Base-by-base conservation (phyloP, 257 asterid species). In the Penstemon newberryi region DNA sequence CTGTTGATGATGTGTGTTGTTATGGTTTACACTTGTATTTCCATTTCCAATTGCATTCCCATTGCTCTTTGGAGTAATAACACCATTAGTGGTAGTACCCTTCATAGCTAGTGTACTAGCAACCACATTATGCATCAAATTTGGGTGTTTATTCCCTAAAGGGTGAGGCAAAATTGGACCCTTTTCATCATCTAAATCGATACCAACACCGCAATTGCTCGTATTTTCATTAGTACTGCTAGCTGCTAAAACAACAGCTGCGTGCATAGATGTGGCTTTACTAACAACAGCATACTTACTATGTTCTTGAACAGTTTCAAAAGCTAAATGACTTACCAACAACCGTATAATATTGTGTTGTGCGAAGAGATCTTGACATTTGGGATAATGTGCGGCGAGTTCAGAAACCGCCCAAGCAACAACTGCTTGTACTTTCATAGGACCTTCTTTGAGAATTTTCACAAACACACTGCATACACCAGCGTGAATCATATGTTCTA, bases 371-470 rank as follows among this genome's bases (percentile, higher is more conserved):
- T 88, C 96, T 54, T 84, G 96, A 62, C 84, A 82, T 70, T 79
- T 79, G 9, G 91, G 86, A 63, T 84, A 81, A 65, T 86, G 93
- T 1, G 79, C 63, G 2, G 76, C 86, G 54, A 88, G 82, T 49
- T 86, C 93, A 0, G 89, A 82, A 12, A 84, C 87, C 0, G 96
- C 93, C 93, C 96, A 88, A 4, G 96, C 93, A 11, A 78, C 93
- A 2, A 80, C 86, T 0, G 88, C 87, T 73, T 88, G 93, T 2
- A 81, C 96, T 61, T 82, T 89, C 86, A 83, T 82, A 5, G 87
- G 88, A 3, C 87, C 95, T 56, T 87, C 90, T 65, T 86, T 85
- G 18, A 89, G 81, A 68, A 87, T 73, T 62, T 88, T 88, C n/a
- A 86, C 82, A 3, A 88, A 88, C 12, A 83, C 89, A 0, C 82